Percentiles rank a stretch among this genome's conserved stretches.
phyloP scores from a whole-genome alignment of 192 early-diverging fungal species.

The Gaertneriomyces sp. region DNA sequence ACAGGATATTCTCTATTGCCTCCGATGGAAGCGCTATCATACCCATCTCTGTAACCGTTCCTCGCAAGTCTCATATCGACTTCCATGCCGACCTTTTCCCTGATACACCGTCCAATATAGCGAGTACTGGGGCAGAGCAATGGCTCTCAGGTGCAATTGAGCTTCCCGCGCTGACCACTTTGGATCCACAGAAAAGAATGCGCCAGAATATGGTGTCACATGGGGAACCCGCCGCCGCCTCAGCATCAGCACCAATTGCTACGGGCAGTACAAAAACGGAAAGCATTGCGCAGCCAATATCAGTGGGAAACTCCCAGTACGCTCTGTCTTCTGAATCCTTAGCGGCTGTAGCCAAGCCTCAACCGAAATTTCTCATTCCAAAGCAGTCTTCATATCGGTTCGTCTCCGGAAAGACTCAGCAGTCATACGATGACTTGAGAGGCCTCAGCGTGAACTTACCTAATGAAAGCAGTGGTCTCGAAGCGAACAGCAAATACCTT shows the following conservation, averaged over 20 bases:
- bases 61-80: constrained; percentile 74
- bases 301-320: no score
- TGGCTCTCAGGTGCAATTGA: constrained; percentile 52
- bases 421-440: constrained; percentile 61
- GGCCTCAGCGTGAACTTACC: constrained; percentile 49
- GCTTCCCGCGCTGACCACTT: constrained; percentile 4
- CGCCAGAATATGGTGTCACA: neutral
- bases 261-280: no score
- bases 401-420: constrained; percentile 32
- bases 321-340: no score
- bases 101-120: constrained; percentile 51
- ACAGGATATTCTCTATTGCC: constrained; percentile 51
- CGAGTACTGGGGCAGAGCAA: constrained; percentile 52
- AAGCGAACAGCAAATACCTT: constrained; percentile 59
- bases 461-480: constrained; percentile 55
- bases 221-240: no score
- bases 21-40: constrained; percentile 59
- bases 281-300: neutral
- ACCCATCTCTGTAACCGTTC: constrained; percentile 66
- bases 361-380: constrained; percentile 31
- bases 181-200: constrained; percentile 15
- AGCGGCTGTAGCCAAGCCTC: constrained; percentile 10
- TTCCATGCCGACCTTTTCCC: constrained; percentile 86
- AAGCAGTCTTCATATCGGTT: constrained; percentile 47
- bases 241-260: no score